Evolutionary conservation across 257 asterid species (phyloP).

Genomic region (Gentiana macrophylla): DNA sequence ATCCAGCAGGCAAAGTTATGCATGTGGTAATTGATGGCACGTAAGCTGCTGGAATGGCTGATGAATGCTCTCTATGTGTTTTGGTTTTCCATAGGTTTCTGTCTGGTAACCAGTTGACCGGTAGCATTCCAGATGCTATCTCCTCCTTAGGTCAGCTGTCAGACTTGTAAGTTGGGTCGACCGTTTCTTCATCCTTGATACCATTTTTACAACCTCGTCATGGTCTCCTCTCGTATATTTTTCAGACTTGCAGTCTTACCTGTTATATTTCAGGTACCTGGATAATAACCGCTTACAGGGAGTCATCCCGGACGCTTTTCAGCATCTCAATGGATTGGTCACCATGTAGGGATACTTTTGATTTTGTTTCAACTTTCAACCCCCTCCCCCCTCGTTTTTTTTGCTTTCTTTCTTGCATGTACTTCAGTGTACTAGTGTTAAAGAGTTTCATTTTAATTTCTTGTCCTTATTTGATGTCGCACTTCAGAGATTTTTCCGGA

Average conservation of each 20-base stretch:
- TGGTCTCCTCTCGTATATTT: neutral
- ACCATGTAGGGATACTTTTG: conserved; percentile 33
- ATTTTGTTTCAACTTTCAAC: no score
- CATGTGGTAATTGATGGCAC: neutral
- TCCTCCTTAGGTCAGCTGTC: conserved; percentile 48
- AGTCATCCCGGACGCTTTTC: conserved; percentile 69
- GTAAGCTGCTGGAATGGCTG: neutral
- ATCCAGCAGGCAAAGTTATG: neutral
- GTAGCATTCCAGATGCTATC: conserved; percentile 47
- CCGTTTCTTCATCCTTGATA: neutral
- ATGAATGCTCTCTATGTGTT: neutral
- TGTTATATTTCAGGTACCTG: conserved; percentile 39
- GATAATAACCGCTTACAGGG: conserved; percentile 59
- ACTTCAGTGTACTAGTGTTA: neutral
- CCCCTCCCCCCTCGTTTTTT: no score
- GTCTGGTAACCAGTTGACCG: conserved; percentile 60
- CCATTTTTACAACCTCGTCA: neutral
- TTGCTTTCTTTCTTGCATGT: neutral
- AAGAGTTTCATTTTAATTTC: neutral
- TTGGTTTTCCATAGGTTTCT: conserved; percentile 29
- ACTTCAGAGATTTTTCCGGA: conserved; percentile 69
- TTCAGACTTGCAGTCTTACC: conserved; percentile 8
- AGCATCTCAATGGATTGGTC: conserved; percentile 35
- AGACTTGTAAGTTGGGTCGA: conserved; percentile 45
- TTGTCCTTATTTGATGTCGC: neutral